A percentile compares a stretch with the other conserved stretches of the same genome.
These are phyloP conservation scores for Porogramme epimiltina DNA, from an alignment of 1,284 basidiomycete species.

Conservation along the genomic window DNA sequence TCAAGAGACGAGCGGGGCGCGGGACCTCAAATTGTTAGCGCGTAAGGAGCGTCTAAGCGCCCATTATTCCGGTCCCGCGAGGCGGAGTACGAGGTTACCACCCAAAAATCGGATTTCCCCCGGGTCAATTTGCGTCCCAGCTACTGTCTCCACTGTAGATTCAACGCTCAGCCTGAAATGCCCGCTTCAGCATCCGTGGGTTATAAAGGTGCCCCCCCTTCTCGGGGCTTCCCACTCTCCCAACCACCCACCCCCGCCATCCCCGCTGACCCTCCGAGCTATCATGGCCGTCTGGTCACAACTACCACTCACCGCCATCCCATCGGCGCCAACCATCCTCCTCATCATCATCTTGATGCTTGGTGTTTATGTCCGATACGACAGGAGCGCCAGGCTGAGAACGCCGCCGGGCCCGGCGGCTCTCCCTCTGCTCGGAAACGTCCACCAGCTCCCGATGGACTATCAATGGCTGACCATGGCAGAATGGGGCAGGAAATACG, in stretches of 20 bases:
- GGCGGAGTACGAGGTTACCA: no score
- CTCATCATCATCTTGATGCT: conserved; percentile 7
- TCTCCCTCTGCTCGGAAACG: conserved; percentile 25
- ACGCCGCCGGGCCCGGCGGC: conserved; percentile 24
- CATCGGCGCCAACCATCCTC: conserved; percentile 4
- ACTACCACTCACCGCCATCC: not conserved
- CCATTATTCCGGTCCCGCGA: no score
- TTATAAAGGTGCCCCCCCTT: no score
- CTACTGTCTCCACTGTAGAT: no score
- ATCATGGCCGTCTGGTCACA: conserved; percentile 12
- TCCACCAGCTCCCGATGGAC: conserved; percentile 23
- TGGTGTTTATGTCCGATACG: conserved; percentile 6
- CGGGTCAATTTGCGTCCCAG: no score
- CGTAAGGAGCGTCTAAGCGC: no score
- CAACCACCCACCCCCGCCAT: not conserved
- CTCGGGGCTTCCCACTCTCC: not conserved
- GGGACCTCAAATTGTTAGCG: no score
- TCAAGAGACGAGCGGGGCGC: no score
- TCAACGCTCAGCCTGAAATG: no score
- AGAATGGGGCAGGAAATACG: conserved; percentile 24
- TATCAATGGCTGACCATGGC: conserved; percentile 23
- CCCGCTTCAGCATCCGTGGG: no score
- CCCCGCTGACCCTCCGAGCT: not conserved
- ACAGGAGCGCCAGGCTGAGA: conserved; percentile 7
- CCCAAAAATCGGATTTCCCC: no score